phyloP scores from a whole-genome alignment of 306 rosid species.

The Spatholobus suberectus region DNA sequence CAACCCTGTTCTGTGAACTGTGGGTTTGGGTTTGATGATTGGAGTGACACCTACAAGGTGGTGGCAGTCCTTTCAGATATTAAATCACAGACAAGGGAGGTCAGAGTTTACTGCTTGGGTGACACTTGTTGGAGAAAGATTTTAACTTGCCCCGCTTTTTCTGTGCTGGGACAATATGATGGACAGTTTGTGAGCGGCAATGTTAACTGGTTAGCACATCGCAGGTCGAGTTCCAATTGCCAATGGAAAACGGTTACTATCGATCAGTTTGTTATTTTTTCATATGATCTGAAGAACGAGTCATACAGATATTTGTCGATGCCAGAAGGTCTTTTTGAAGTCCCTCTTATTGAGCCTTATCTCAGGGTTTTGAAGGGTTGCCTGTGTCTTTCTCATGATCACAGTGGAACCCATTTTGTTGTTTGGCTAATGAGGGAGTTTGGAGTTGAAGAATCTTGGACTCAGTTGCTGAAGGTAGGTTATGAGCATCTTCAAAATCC shows the following conservation, averaged over 20 bases:
- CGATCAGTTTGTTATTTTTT: too few species aligned
- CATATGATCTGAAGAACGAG: too few species aligned
- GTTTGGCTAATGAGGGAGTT: not conserved
- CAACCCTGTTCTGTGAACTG: not conserved
- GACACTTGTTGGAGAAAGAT: too few species aligned
- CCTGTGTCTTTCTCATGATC: not conserved
- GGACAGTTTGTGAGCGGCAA: too few species aligned
- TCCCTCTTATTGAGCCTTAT: not conserved
- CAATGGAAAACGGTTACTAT: too few species aligned
- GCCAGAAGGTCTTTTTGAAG: not conserved
- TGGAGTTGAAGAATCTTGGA: not conserved
- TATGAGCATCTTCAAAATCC: not conserved
- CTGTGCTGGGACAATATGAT: too few species aligned
- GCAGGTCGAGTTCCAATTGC: too few species aligned
- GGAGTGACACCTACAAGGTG: not conserved
- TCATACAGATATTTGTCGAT: not conserved
- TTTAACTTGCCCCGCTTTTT: too few species aligned
- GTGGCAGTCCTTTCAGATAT: not conserved
- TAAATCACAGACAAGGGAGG: too few species aligned
- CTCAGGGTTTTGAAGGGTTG: not conserved
- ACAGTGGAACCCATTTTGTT: not conserved
- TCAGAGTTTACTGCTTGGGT: too few species aligned
- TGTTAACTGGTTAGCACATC: too few species aligned
- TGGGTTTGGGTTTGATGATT: not conserved
- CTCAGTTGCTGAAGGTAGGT: not conserved